Conservation (phyloP, 768 basidiomycete genomes). For the Suillus subaureus region DNA sequence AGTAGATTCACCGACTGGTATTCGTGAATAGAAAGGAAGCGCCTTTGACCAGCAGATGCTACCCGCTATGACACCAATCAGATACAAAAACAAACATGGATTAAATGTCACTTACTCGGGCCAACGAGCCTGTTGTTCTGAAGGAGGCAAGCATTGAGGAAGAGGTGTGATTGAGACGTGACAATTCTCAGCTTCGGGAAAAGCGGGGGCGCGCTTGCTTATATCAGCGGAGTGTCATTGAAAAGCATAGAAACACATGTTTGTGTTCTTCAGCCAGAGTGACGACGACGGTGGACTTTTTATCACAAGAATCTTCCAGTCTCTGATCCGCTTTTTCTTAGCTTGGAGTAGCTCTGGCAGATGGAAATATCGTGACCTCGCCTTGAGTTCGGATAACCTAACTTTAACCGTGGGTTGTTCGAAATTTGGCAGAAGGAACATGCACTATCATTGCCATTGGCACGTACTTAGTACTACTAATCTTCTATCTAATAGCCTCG, state of each 20-base stretch:
- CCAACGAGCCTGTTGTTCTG: conserved; percentile 63
- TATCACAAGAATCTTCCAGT: conserved; percentile 53
- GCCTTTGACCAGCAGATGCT: conserved; percentile 80
- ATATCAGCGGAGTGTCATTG: conserved; percentile 43
- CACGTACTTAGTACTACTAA: not conserved
- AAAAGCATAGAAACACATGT: conserved; percentile 9
- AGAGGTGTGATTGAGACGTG: conserved; percentile 12
- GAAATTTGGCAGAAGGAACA: conserved; percentile 85
- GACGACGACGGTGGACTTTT: conserved; percentile 77
- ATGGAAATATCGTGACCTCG: conserved; percentile 48
- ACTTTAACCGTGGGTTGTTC: conserved; percentile 51
- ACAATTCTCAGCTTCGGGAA: conserved; percentile 16
- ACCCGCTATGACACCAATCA: conserved; percentile 39
- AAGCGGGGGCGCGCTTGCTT: conserved; percentile 23
- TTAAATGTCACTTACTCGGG: conserved; percentile 50
- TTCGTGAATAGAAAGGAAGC: conserved; percentile 96
- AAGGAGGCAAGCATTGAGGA: conserved; percentile 65
- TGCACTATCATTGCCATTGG: conserved; percentile 15
- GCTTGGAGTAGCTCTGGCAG: conserved; percentile 63
- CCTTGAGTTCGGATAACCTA: conserved; percentile 80
- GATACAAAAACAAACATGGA: not conserved
- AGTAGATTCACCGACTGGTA: conserved; percentile 95
- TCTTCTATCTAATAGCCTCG: conserved; percentile 5
- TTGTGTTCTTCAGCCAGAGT: conserved; percentile 49
- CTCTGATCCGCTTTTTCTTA: conserved; percentile 59